Evolutionary conservation across 2,329 filamentous ascomycete species (phyloP), one percentile per base, ranked within the genome.

Genomic region (Cladosporium sphaerospermum): DNA sequence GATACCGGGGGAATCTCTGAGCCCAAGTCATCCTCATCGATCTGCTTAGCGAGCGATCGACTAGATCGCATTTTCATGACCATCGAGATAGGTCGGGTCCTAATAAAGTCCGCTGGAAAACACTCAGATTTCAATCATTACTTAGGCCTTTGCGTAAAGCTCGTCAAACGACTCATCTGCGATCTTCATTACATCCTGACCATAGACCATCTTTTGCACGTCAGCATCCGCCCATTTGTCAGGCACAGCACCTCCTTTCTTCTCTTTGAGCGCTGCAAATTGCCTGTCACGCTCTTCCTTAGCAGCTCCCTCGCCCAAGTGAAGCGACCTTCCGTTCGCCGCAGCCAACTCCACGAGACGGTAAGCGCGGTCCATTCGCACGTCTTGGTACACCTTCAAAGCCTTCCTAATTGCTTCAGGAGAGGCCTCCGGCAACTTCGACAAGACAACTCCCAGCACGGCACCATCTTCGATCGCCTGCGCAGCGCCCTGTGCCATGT

Each of bases 401-500:
- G 78, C 79, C 53, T 74, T 78, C 62, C 75, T 71, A 57, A 81
- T 77, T 3, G 69, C 73, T 42, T 72, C 69, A 0, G 72, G 71
- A 4, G 68, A 70, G 1, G 70, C 68, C 42, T 77, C 70, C 0
- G 78, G 78, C 2, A 78, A 62, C 9, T 72, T 74, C 0, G 71
- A 62, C 1, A 84, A 71, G 2, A 78, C 75, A 0, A 78, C 76
- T 0, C 72, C 75, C 69, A 83, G 64, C 0, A 82, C 80, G 0
- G 77, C 80, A 0, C 76, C 80, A 57, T 85, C 82, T 65, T 85
- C 82, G 51, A 85, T 81, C 0, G 82, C 81, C 62, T 84, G 81
- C 1, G 82, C 82, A 0, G 82, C 82, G 8, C 82, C 82, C 64
- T 85, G 82, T 0, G 79, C 80, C 51, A 85, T 70, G 64, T 85